phyloP scores from a whole-genome alignment of 2,329 filamentous ascomycete genomes.

The Penicillium griseofulvum region DNA sequence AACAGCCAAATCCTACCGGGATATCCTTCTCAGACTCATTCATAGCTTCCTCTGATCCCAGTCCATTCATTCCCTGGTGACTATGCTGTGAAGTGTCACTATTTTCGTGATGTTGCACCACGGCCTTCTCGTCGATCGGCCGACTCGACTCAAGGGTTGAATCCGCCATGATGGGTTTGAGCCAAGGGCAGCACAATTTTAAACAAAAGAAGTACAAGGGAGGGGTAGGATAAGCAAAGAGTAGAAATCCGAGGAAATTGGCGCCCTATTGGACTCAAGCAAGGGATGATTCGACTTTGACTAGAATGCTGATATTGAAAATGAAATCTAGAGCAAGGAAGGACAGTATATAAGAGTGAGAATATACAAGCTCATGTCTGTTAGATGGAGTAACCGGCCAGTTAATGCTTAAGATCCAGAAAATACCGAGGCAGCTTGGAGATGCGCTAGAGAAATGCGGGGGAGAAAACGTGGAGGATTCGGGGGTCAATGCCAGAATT shows the following conservation, averaged over 20 bases:
- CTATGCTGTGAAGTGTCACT: constrained; percentile 32
- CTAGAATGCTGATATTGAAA: background rate
- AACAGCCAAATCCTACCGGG: constrained; percentile 31
- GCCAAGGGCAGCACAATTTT: background rate
- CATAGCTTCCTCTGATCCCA: constrained; percentile 46
- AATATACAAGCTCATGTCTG: background rate
- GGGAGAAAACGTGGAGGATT: constrained; percentile 20
- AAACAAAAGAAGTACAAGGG: background rate
- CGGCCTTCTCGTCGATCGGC: constrained; percentile 30
- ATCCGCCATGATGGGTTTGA: constrained; percentile 13
- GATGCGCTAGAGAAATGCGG: constrained; percentile 21
- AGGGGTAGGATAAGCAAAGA: too few species aligned
- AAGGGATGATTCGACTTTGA: background rate
- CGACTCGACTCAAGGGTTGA: constrained; percentile 17
- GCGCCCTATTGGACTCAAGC: background rate
- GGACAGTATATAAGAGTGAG: background rate
- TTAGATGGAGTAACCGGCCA: constrained; percentile 13
- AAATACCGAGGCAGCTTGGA: constrained; percentile 29
- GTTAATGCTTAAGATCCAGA: constrained; percentile 15
- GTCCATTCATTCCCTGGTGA: constrained; percentile 49
- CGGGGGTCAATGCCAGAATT: constrained; percentile 13
- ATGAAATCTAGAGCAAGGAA: background rate
- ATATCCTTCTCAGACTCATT: constrained; percentile 44
- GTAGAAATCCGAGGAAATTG: background rate
- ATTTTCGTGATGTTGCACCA: constrained; percentile 25